phyloP scores from a whole-genome alignment of 2,329 filamentous ascomycete species.

The Metarhizium album region DNA sequence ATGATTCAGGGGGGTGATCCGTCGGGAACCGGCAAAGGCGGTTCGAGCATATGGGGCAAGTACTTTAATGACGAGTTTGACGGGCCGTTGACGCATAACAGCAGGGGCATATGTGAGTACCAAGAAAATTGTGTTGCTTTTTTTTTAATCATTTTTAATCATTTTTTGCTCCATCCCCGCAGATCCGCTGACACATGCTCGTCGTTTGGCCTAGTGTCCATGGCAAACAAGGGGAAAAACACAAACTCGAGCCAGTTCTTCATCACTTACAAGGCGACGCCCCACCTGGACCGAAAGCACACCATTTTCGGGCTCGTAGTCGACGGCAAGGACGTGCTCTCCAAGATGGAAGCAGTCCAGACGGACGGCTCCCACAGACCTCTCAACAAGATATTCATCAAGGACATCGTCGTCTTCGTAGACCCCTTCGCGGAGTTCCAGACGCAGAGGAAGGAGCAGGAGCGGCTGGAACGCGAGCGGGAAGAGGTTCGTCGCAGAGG shows the following conservation, averaged over 20 bases:
- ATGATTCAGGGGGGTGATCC: conserved; percentile 98
- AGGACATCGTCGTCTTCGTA: conserved; percentile 75
- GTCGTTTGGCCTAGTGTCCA: conserved; percentile 39
- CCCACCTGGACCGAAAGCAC: conserved; percentile 88
- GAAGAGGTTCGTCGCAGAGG: conserved; percentile 54
- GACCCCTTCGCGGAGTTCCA: conserved; percentile 94
- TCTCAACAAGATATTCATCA: conserved; percentile 66
- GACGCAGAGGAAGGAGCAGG: conserved; percentile 57
- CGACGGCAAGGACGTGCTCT: conserved; percentile 61
- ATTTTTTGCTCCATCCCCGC: not conserved
- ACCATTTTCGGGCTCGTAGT: conserved; percentile 90
- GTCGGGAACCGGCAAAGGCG: conserved; percentile 83
- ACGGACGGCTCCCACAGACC: conserved; percentile 70
- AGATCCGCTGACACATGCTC: not conserved
- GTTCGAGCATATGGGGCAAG: conserved; percentile 84
- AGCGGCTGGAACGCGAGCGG: conserved; percentile 44
- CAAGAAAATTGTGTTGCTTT: too few relatives aligned
- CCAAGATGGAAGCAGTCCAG: conserved; percentile 65
- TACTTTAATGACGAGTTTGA: conserved; percentile 92
- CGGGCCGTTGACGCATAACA: conserved; percentile 73
- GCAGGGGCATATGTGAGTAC: conserved; percentile 50
- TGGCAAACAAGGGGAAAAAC: conserved; percentile 98
- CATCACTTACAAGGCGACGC: conserved; percentile 74
- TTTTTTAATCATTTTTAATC: too few relatives aligned
- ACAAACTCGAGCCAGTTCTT: conserved; percentile 96